Base-by-base conservation (phyloP, 73 alveolate genomes). In the Stentor coeruleus region DNA sequence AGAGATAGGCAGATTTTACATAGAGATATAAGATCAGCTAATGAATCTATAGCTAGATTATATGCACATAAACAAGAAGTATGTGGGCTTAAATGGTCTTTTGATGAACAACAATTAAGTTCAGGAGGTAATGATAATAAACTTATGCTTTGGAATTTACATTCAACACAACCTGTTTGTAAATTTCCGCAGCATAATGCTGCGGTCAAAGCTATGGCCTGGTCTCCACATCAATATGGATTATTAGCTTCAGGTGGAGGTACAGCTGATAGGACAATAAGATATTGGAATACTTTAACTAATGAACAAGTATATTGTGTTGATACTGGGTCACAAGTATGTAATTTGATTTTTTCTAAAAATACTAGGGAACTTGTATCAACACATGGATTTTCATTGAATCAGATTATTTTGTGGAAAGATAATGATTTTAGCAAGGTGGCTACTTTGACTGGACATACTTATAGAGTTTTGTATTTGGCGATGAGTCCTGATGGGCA, bases 171-270 rank as follows among this genome's bases (percentile, higher is more conserved):
- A 31, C 99, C 99, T n/a, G 89, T 93, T 33, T 84, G 76, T 83
- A 91, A 94, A 80, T 94, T 95, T 87, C 80, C 87, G 30, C 88
- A 93, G 81, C 99, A 98, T 84, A 85, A 84, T 58, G 99, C 99
- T 2, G 99, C 99, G 1, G 99, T 98, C 15, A 98, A 98, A 86
- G 99, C 99, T n/a, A 94, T 98, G 15, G 99, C 99, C 3, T 98
- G 99, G 99, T 94, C 99, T n/a, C 99, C 99, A 11, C 99, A 98
- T 89, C 94, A 98, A 89, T 98, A 91, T 91, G 98, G 99, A 42
- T 86, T 97, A 55, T 75, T 98, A 60, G 99, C 98, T 0, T 86
- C 96, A 14, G 99, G 99, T 49, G 99, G 99, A n/a, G 99, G 99
- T 14, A 95, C 99, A 26, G 99, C 99, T 0, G 99, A 98, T 93